Evolutionary conservation across 164 flowering plant genomes (phyloP).

Genomic region (Houttuynia cordata): DNA sequence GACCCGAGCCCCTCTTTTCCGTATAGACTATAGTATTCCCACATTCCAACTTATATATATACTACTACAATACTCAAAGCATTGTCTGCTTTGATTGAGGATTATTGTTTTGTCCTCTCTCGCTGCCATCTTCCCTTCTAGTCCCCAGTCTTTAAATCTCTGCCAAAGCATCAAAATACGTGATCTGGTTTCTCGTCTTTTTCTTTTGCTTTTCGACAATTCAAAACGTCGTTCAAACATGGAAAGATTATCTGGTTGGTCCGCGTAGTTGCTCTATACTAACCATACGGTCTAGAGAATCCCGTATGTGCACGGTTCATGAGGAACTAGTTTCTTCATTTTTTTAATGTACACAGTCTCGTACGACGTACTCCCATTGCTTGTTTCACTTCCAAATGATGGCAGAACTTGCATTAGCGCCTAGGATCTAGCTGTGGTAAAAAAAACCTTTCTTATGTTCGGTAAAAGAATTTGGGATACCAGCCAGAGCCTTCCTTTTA

Average conservation of each 20-base stretch:
- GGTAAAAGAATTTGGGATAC: too few species aligned
- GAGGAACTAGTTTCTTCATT: neutral
- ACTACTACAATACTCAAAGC: neutral
- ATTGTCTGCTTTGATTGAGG: neutral
- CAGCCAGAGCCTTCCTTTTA: too few species aligned
- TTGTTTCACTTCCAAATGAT: too few species aligned
- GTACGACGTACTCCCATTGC: neutral
- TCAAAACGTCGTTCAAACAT: neutral
- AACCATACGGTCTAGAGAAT: neutral
- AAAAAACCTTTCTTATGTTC: too few species aligned
- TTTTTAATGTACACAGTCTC: neutral
- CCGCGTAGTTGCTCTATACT: neutral
- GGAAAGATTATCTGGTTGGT: neutral
- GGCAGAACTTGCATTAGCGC: too few species aligned
- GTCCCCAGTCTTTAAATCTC: neutral
- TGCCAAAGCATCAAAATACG: neutral
- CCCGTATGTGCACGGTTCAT: neutral
- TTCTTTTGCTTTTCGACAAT: conserved; percentile 2
- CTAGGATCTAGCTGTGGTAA: too few species aligned
- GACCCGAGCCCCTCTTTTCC: conserved; percentile 17
- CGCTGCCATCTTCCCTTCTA: conserved; percentile 1
- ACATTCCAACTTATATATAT: neutral
- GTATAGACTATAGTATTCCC: neutral
- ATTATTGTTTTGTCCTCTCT: neutral
- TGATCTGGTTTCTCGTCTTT: neutral